Percentiles rank a stretch among this genome's conserved stretches.
phyloP scores from a whole-genome alignment of 805 yeast genomes.

The Kodamaea nitidulidarum region DNA sequence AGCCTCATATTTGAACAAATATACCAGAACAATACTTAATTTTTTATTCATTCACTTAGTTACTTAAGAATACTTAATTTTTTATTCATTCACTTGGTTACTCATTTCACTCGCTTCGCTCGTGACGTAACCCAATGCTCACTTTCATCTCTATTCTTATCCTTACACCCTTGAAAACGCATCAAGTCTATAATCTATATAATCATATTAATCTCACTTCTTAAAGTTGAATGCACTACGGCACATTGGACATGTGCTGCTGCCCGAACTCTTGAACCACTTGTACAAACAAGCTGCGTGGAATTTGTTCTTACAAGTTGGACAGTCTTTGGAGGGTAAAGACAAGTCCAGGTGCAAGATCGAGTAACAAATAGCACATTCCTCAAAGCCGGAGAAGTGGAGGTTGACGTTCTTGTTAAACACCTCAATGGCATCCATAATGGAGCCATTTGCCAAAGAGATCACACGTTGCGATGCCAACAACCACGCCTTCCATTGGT shows the following conservation, averaged over 20 bases:
- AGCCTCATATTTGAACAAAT: too few species aligned
- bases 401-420: constrained; percentile 71
- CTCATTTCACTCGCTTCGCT: too few species aligned
- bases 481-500: constrained; percentile 93
- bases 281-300: constrained; percentile 94
- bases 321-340: constrained; percentile 82
- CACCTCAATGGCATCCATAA: constrained; percentile 62
- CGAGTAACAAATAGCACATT: constrained; percentile 95
- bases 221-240: constrained; percentile 59
- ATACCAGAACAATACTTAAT: too few species aligned
- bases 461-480: constrained; percentile 84
- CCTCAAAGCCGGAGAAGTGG: constrained; percentile 92
- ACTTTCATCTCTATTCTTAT: too few species aligned
- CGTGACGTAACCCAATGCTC: too few species aligned
- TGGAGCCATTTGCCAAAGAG: constrained; percentile 68
- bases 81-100: too few species aligned
- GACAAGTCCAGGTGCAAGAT: constrained; percentile 87
- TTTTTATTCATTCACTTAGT: too few species aligned
- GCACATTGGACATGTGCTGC: constrained; percentile 93
- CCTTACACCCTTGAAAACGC: too few species aligned
- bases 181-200: background rate
- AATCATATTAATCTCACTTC: background rate
- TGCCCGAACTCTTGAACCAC: constrained; percentile 94
- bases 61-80: too few species aligned
- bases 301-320: constrained; percentile 89